These are phyloP conservation scores for Stentor coeruleus DNA, from an alignment of 73 alveolate genomes.

Conservation along the genomic window DNA sequence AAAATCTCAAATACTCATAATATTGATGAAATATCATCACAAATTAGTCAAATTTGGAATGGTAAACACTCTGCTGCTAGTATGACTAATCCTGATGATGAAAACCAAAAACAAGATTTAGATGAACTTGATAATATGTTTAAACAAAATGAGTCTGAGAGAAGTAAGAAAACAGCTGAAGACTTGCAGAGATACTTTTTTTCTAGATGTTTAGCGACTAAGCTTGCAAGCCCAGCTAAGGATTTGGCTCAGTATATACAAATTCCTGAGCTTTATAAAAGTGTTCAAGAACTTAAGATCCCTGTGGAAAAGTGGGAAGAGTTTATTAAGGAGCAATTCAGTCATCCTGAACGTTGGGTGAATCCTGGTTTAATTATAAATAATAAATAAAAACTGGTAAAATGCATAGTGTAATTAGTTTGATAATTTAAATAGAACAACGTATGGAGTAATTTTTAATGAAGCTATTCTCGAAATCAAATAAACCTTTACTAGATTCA, in stretches of 20 bases:
- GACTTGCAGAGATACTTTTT: not conserved
- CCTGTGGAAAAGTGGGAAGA: constrained; percentile 3
- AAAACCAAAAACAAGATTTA: not conserved
- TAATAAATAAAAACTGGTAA: too few species aligned
- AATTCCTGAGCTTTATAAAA: not conserved
- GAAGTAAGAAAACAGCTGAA: not conserved
- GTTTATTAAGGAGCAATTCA: not conserved
- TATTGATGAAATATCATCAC: not conserved
- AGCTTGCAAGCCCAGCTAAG: not conserved
- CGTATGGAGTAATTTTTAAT: too few species aligned
- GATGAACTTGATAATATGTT: not conserved
- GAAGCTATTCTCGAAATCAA: too few species aligned
- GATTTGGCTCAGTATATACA: not conserved
- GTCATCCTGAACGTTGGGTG: too few species aligned
- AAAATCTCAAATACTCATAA: not conserved
- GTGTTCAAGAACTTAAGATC: not conserved
- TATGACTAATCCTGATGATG: not conserved
- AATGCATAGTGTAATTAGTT: too few species aligned
- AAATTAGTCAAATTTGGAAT: not conserved
- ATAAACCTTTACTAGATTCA: too few species aligned
- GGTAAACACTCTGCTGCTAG: not conserved
- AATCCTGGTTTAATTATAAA: too few species aligned
- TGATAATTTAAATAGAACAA: too few species aligned
- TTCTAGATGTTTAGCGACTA: not conserved
- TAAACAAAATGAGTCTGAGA: not conserved